Evolutionary conservation across 1,284 basidiomycete species (phyloP).

Genomic region (Cutaneotrichosporon cyanovorans): DNA sequence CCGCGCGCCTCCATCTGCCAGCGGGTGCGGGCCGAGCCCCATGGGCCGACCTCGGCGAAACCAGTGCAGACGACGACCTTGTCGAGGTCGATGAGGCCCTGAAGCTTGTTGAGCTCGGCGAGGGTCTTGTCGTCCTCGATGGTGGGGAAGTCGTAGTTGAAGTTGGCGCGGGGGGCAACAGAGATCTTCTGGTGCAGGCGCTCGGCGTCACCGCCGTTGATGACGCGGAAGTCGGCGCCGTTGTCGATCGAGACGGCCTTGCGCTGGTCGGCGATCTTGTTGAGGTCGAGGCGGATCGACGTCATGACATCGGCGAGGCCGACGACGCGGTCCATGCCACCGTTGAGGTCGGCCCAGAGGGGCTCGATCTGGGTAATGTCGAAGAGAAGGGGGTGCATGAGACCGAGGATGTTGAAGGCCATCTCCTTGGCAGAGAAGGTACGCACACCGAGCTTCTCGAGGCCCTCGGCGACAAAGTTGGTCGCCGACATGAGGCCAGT

Average conservation of each 20-base stretch:
- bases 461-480: conserved; percentile 87
- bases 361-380: conserved; percentile 99
- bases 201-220: conserved; percentile 87
- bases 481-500: conserved; percentile 97
- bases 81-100: conserved; percentile 84
- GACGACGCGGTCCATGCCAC: conserved; percentile 92
- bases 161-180: conserved; percentile 92
- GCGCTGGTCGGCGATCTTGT: conserved; percentile 80
- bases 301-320: conserved; percentile 86
- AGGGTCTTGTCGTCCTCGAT: conserved; percentile 63
- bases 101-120: conserved; percentile 65
- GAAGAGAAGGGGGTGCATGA: conserved; percentile 98
- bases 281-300: conserved; percentile 68
- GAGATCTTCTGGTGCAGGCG: conserved; percentile 85
- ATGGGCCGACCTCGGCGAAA: conserved; percentile 96
- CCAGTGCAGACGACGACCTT: conserved; percentile 94
- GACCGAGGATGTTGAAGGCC: conserved; percentile 98
- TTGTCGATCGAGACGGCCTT: conserved; percentile 90
- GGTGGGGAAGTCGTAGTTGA: conserved; percentile 86
- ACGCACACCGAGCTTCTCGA: conserved; percentile 87
- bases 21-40: conserved; percentile 95
- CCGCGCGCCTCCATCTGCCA: conserved; percentile 98
- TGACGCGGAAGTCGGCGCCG: conserved; percentile 85
- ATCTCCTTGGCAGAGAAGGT: conserved; percentile 99
- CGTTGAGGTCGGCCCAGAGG: conserved; percentile 95